Percentiles rank a stretch among this genome's conserved stretches.
Evolutionary conservation across 106 monocot species (phyloP).

Genomic region (Dendrobium chrysotoxum): DNA sequence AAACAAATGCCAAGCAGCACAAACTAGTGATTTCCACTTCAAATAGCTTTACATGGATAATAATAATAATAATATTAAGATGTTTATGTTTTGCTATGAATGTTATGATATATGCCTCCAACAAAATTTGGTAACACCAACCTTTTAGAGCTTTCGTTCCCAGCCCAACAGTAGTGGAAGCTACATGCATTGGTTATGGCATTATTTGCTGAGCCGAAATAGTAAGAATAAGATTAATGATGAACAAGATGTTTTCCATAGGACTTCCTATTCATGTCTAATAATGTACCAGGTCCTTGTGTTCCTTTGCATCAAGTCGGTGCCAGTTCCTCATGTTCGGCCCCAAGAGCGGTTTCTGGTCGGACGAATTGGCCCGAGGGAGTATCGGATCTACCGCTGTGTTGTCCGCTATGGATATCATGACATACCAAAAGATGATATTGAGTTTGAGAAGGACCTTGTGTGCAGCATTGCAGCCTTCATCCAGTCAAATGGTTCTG

Average conservation of each 20-base stretch:
- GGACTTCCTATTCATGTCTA: not conserved
- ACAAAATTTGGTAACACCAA: too few relatives aligned
- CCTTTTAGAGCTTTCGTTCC: too few relatives aligned
- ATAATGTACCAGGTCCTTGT: conserved; percentile 59
- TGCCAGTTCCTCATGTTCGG: conserved; percentile 68
- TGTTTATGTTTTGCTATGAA: too few relatives aligned
- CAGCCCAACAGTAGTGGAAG: too few relatives aligned
- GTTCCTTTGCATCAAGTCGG: conserved; percentile 86
- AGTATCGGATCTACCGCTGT: conserved; percentile 69
- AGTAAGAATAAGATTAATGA: not conserved
- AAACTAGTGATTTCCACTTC: not conserved
- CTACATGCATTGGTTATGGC: too few relatives aligned
- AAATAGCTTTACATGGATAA: too few relatives aligned
- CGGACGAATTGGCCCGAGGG: conserved; percentile 76
- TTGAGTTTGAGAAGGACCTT: conserved; percentile 88
- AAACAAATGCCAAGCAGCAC: not conserved
- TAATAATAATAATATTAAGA: too few relatives aligned
- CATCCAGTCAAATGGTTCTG: conserved; percentile 43
- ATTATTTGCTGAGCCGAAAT: not conserved
- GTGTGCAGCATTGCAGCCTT: conserved; percentile 89
- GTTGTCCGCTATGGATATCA: conserved; percentile 96
- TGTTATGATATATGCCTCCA: too few relatives aligned
- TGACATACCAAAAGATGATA: conserved; percentile 79
- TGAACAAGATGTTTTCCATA: not conserved
- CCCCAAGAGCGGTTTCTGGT: conserved; percentile 76